phyloP scores from a whole-genome alignment of 2,329 filamentous ascomycete species.

The Cephalotrichum gorgonifer region DNA sequence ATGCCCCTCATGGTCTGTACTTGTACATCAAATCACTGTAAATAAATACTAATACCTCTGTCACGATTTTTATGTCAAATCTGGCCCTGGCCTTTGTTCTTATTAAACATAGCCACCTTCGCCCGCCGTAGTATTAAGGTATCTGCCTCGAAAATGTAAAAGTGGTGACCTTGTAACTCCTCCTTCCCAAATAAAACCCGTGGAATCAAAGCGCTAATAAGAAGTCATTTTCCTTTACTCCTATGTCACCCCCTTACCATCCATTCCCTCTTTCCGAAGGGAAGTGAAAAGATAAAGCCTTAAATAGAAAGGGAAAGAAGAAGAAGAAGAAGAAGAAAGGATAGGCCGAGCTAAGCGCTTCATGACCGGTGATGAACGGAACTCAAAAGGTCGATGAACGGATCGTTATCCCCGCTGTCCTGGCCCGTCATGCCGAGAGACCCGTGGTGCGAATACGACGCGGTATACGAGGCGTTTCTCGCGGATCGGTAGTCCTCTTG shows the following conservation, averaged over 20 bases:
- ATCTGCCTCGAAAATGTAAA: too few species aligned
- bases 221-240: too few species aligned
- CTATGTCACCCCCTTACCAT: not conserved
- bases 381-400: slow-evolving; percentile 2
- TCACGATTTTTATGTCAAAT: too few species aligned
- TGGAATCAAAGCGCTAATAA: too few species aligned
- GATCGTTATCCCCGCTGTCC: not conserved
- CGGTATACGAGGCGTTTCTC: not conserved
- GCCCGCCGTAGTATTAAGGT: too few species aligned
- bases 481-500: not conserved
- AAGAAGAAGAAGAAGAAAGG: not conserved
- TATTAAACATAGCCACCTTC: too few species aligned
- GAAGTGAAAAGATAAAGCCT: not conserved
- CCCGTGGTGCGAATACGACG: slow-evolving; percentile 1
- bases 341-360: not conserved
- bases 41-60: too few species aligned
- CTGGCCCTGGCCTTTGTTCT: too few species aligned
- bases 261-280: not conserved
- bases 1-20: not conserved
- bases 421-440: not conserved
- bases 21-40: not conserved
- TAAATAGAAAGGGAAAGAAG: not conserved
- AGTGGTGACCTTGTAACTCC: too few species aligned
- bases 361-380: slow-evolving; percentile 2
- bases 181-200: too few species aligned